These are phyloP conservation scores for Quercus alba DNA, from an alignment of 306 rosid species.

Conservation along the genomic window DNA sequence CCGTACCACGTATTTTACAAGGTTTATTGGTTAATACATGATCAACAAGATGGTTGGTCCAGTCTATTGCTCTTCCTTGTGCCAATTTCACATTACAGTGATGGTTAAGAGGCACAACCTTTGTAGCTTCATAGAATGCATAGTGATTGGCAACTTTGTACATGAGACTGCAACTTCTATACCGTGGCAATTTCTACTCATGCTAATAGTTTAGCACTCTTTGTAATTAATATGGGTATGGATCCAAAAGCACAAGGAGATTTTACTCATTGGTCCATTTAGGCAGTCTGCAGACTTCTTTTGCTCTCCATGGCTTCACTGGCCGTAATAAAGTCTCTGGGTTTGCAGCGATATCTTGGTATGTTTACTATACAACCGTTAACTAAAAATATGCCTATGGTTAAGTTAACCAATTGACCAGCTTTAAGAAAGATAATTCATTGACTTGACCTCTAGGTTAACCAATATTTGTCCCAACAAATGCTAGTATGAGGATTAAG, in stretches of 20 bases:
- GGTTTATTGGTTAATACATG: too few relatives aligned
- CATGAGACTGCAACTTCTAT: not conserved
- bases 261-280: not conserved
- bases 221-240: not conserved
- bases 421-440: not conserved
- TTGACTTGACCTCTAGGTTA: not conserved
- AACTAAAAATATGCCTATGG: not conserved
- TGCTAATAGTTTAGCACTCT: not conserved
- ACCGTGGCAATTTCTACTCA: not conserved
- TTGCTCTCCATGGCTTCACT: not conserved
- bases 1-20: too few relatives aligned
- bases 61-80: too few relatives aligned
- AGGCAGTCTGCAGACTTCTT: not conserved
- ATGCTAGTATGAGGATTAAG: not conserved
- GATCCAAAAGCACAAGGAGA: not conserved
- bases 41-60: too few relatives aligned
- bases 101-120: too few relatives aligned
- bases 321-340: not conserved
- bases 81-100: too few relatives aligned
- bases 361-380: not conserved
- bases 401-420: not conserved
- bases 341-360: not conserved
- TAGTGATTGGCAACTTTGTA: not conserved
- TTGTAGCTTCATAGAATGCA: too few relatives aligned
- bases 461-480: constrained; percentile 8